Evolutionary conservation across 805 yeast species (phyloP), one percentile per base, ranked within the genome.

Genomic region (Zygoascus flipseniorum): DNA sequence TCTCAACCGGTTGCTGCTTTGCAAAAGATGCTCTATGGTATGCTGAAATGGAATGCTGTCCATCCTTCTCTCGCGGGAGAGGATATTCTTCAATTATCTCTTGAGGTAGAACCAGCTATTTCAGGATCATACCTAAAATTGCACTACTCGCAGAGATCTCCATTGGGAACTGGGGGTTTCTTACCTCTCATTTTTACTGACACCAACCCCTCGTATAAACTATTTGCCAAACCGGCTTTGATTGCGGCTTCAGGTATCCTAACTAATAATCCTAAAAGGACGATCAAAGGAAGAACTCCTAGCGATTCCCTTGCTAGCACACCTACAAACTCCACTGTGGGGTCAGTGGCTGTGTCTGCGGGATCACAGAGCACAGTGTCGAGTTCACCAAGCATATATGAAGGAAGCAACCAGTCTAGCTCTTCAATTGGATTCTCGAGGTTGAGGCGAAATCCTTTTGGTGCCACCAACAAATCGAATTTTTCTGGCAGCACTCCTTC

Each of bases 131-230:
- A 75, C 54, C 65, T 72, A 46, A 69, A 69, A 43, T 66, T 61
- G 41, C 79, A 78, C 59, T 69, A 70, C 50, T 62, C 71, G 2
- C 76, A 80, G 37, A 72, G 80, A 65, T 74, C 81, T 46, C 83
- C 89, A 1, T 64, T 85, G 47, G 66, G 79, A 19, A 70, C 76
- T 1, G 90, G 90, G 3, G 76, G 84, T 2, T 82, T 80, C 60
- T 68, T 83, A 13, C 85, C 92, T 1, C 72, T 84, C 11, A 58
- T 85, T 49, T 85, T 85, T 63, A 82, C 85, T 2, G 83, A 79
- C 47, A 57, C 76, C 14, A 64, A 78, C 14, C 80, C 84, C 13
- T 69, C 71, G 26, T 85, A 81, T 64, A 75, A 79, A 49, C 70
- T 85, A 16, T 83, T 83, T 59, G 77, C 81, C 50, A 74, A 75